Evolutionary conservation across 192 early-diverging fungal species (phyloP).

Genomic region (Umbelopsis sp.): DNA sequence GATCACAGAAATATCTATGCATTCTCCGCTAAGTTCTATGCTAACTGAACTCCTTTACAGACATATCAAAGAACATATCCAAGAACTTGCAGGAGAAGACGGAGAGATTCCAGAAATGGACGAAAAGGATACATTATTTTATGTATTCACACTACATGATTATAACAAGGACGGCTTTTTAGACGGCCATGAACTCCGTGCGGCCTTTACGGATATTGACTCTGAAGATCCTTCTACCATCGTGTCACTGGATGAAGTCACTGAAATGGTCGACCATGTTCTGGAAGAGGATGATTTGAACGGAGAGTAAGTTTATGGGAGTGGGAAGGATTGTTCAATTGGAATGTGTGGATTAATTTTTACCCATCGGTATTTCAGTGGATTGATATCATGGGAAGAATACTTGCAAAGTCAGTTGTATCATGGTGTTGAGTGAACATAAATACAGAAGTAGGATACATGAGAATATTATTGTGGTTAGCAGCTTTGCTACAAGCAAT

Average conservation of each 20-base stretch:
- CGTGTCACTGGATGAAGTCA: conserved; percentile 50
- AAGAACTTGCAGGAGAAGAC: conserved; percentile 36
- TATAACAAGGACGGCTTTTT: conserved; percentile 68
- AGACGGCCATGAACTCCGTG: conserved; percentile 79
- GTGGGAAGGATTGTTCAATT: background rate
- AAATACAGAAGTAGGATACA: background rate
- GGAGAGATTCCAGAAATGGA: conserved; percentile 38
- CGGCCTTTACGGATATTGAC: conserved; percentile 53
- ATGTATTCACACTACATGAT: conserved; percentile 76
- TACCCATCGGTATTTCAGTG: conserved; percentile 32
- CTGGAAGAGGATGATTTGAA: conserved; percentile 76
- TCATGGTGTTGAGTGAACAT: conserved; percentile 31
- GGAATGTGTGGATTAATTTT: background rate
- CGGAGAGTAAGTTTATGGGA: conserved; percentile 57
- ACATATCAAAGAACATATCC: conserved; percentile 56
- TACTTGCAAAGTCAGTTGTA: conserved; percentile 54
- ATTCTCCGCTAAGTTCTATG: background rate
- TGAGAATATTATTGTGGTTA: background rate
- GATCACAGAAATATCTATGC: too few relatives aligned
- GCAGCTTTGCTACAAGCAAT: background rate
- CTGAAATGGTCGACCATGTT: conserved; percentile 72
- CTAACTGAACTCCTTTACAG: conserved; percentile 25
- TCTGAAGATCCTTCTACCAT: conserved; percentile 31
- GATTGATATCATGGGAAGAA: conserved; percentile 57
- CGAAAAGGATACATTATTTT: conserved; percentile 66